Percentiles rank a stretch among this genome's conserved stretches.
phyloP scores from a whole-genome alignment of 2,329 filamentous ascomycete genomes.

The Aureobasidium lini region DNA sequence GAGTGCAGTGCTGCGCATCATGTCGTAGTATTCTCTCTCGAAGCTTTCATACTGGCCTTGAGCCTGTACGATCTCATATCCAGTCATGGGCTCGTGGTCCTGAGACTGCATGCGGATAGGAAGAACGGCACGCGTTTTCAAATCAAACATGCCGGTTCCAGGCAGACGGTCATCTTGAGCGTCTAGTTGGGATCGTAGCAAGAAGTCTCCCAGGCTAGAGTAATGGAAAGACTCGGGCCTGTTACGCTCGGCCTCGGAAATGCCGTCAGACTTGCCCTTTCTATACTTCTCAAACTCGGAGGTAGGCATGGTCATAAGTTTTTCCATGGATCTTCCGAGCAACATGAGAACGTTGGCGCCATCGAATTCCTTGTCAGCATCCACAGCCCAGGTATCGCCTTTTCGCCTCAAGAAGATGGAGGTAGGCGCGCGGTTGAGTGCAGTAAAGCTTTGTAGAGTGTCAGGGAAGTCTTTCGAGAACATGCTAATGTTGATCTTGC shows the following conservation, averaged over 20 bases:
- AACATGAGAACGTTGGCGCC: conserved; percentile 78
- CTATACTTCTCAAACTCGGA: conserved; percentile 82
- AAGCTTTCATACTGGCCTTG: conserved; percentile 82
- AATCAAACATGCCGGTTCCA: conserved; percentile 87
- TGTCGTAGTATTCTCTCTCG: conserved; percentile 92
- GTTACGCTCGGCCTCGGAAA: conserved; percentile 64
- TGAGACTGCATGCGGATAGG: conserved; percentile 80
- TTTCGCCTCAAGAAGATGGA: conserved; percentile 77
- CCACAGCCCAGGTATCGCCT: conserved; percentile 84
- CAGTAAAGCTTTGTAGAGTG: conserved; percentile 57
- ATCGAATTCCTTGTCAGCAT: conserved; percentile 90
- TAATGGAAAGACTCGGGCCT: conserved; percentile 80
- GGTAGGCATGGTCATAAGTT: conserved; percentile 75
- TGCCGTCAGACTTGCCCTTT: conserved; percentile 56
- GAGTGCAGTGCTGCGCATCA: conserved; percentile 88
- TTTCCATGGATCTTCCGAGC: conserved; percentile 94
- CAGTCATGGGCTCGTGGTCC: conserved; percentile 65
- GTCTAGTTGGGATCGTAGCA: conserved; percentile 93
- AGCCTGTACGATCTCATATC: conserved; percentile 75
- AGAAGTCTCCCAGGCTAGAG: conserved; percentile 74
- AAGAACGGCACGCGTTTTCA: conserved; percentile 90
- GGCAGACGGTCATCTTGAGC: conserved; percentile 79
- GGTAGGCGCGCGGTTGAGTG: conserved; percentile 62
- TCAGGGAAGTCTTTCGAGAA: conserved; percentile 59
- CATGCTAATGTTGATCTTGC: conserved; percentile 58